Evolutionary conservation across 179 eudicot genomes (phyloP), one percentile per base, ranked within the genome.

Genomic region (Spinacia oleracea): DNA sequence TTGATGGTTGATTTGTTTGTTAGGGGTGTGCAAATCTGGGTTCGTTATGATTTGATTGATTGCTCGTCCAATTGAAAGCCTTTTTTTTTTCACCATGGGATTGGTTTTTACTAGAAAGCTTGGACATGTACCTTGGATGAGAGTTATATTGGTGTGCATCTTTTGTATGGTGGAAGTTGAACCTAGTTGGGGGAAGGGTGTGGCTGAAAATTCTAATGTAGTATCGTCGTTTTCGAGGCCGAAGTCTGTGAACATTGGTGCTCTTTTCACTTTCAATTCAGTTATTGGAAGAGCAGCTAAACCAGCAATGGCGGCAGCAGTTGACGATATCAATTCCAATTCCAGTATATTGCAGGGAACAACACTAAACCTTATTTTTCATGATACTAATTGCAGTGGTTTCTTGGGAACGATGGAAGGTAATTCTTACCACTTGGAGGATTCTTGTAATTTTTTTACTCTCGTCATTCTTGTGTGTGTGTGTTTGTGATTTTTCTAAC

Each of bases 301-400:
- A 74, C 92, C 93, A 32, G 98, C 93, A 35, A 35, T 94, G 83
- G 46, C 70, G 42, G 98, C 97, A 58, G 97, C 98, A 9, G 53
- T 90, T 77, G 90, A 89, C 77, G 97, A 92, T 84, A 90, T 94
- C 56, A 94, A 94, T 83, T 77, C 89, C 15, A 85, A 91, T 82
- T 76, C 89, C 1, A 89, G 69, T 59, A 78, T 94, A 75, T 86
- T 94, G 38, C 43, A 58, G 0, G 90, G 87, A 38, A 90, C 88
- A 6, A 87, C 64, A 9, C 48, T 93, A 76, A 87, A 88, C 78
- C 83, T 91, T 58, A 76, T 86, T 56, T 66, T 83, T 64, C 86
- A 81, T 62, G 98, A 93, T 71, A 90, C 98, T 0, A 89, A 93
- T 74, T 93, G 97, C 91, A 94, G 96, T 64, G 97, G 91, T 5